Base-by-base conservation (phyloP, 1,284 basidiomycete genomes). In the Hymenochaete sp. region DNA sequence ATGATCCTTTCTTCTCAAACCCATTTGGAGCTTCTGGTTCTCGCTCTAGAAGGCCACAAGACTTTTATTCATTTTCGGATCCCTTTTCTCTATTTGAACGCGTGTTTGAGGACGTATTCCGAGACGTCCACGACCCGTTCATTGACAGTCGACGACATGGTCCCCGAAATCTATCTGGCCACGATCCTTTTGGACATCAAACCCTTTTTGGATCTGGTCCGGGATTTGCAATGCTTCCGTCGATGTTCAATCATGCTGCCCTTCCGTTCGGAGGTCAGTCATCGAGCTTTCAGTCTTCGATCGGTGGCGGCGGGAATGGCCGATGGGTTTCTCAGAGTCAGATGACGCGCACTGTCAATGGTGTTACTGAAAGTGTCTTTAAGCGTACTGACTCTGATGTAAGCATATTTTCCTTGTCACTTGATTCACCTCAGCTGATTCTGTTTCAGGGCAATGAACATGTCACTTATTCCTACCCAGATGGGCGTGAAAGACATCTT, bases 361-460 rank as follows among this genome's bases (percentile, higher is more conserved):
- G 82, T 4, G 73, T 75, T 13, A 81, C 78, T 0, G 71, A 79
- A 51, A 74, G 70, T 22, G 66, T 79, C 41, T 71, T 68, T 48
- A 75, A 73, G 50, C 69, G 71, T 36, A 63, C 65, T 40, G 81
- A 86, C 55, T 67, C 65, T 38, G 60, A 75, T 43, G 83, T 83
- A 55, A 46, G 64, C 47, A 35, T 18, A 13, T 38, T 21, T 11
- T n/a, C 21, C 14, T 8, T 8, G n/a, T 4, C 13, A 41, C 2
- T 19, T 21, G 5, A 14, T 19, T 4, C 26, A 13, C 31, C 31
- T 48, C 44, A 44, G 16, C 24, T 48, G 21, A 29, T 13, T 16
- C 13, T 16, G 24, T 47, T 10, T 14, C 33, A 87, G 82, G 83
- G 84, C 3, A 84, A 82, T 51, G 79, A 82, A 54, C 79, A 84